A percentile compares a stretch with the other conserved stretches of the same genome.
These are phyloP conservation scores for Talaromyces islandicus DNA, from an alignment of 2,329 filamentous ascomycete genomes.

Conservation along the genomic window DNA sequence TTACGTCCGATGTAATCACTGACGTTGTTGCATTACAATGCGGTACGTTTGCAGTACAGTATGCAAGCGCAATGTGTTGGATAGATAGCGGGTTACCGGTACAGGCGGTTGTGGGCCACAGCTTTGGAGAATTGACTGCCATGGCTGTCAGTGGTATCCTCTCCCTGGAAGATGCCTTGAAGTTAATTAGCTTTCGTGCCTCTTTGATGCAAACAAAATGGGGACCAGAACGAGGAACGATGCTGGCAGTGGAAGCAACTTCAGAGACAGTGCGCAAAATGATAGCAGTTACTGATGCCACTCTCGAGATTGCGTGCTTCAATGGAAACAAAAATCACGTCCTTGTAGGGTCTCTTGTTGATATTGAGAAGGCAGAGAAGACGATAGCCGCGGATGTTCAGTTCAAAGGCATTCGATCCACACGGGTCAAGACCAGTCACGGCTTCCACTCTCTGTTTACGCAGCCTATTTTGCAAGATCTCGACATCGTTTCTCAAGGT, in stretches of 20 bases:
- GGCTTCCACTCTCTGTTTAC: slow-evolving; percentile 8
- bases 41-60: slow-evolving; percentile 1
- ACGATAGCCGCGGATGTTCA: not conserved
- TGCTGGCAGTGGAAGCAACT: slow-evolving; percentile 28
- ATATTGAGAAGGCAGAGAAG: slow-evolving; percentile 12
- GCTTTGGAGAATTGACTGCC: slow-evolving; percentile 14
- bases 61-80: slow-evolving; percentile 1
- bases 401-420: not conserved
- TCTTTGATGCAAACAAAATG: slow-evolving; percentile 25
- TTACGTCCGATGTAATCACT: not conserved
- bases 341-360: slow-evolving; percentile 14
- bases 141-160: slow-evolving; percentile 11
- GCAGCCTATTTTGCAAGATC: slow-evolving; percentile 1
- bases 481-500: not conserved
- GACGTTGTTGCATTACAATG: not conserved
- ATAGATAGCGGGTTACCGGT: not conserved
- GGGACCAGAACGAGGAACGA: slow-evolving; percentile 25
- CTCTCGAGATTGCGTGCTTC: slow-evolving; percentile 20
- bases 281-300: slow-evolving; percentile 14
- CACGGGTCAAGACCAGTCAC: slow-evolving; percentile 4
- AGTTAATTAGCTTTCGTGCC: slow-evolving; percentile 26
- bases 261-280: not conserved
- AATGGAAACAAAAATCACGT: slow-evolving; percentile 19
- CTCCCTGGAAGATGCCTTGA: slow-evolving; percentile 19
- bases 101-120: slow-evolving; percentile 12